Evolutionary conservation across 495 filamentous ascomycete species (phyloP), one percentile per base, ranked within the genome.

Genomic region (Talaromyces trachyspermus): DNA sequence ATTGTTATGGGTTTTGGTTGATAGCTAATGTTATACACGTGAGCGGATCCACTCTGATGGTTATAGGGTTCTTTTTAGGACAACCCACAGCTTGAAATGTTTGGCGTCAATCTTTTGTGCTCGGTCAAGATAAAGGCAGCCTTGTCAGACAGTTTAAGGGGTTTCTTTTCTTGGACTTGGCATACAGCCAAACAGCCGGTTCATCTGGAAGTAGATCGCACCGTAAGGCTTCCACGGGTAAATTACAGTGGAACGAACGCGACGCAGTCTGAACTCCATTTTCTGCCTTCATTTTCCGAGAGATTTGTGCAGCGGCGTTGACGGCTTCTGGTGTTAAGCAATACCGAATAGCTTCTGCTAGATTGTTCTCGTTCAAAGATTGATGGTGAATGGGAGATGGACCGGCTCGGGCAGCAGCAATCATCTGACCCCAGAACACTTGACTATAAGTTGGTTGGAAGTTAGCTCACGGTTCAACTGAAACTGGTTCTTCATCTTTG

Each of bases 341-440:
- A 54, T 78, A 77, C 53, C 67, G 72, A 52, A 92, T 89, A 0
- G 83, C 87, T 8, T 83, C 77, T 11, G 78, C 81, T 2, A 88
- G 67, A 20, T 71, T 77, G 26, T 86, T 76, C 1, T 69, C 71
- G 3, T 69, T 84, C 0, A 92, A 62, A 2, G 71, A 66, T 56
- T 85, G 87, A 62, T 88, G 83, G 0, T 83, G 85, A n/a, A 89
- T 77, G 1, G 85, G 80, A 22, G 72, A 62, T 1, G 84, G 77
- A 1, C 88, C 88, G 11, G 85, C 85, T 3, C 77, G 76, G 2
- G 80, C 73, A 17, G 68, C 69, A 0, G 74, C 74, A 3, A 90
- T 72, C 78, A 88, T 88, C 4, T 71, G 62, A 8, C 86, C 88
- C 88, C 88, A 95, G 61, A 92, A 92, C 12, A 79, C 74, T 63